Evolutionary conservation across 257 asterid species (phyloP).

Genomic region (Scutellaria barbata): DNA sequence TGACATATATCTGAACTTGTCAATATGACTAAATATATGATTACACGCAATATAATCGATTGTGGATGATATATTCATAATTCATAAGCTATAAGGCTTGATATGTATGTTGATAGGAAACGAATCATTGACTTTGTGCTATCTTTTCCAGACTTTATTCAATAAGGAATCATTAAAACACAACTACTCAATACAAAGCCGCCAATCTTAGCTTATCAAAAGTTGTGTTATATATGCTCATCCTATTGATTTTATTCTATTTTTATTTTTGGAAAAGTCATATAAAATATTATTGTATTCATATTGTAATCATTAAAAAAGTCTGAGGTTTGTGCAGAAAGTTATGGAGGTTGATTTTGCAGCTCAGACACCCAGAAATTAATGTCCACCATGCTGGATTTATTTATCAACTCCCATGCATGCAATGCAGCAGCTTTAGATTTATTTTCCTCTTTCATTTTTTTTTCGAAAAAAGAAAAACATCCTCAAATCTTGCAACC

Average conservation of each 20-base stretch:
- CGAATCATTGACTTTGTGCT: slow-evolving; percentile 30
- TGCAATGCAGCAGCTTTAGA: slow-evolving; percentile 14
- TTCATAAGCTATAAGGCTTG: no score
- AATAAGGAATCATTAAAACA: slow-evolving; percentile 8
- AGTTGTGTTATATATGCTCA: slow-evolving; percentile 11
- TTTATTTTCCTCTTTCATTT: neutral
- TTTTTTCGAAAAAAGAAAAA: no score
- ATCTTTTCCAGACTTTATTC: neutral
- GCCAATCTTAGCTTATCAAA: slow-evolving; percentile 21
- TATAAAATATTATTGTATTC: no score
- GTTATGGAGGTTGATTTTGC: slow-evolving; percentile 26
- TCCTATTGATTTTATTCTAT: no score
- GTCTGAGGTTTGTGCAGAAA: slow-evolving; percentile 27
- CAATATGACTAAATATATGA: no score
- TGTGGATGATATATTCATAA: no score
- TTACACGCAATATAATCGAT: no score
- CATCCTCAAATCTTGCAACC: no score
- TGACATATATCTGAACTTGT: no score
- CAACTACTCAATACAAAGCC: slow-evolving; percentile 6
- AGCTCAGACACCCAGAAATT: neutral
- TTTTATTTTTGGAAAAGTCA: no score
- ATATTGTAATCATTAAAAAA: slow-evolving; percentile 20
- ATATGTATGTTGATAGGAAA: slow-evolving; percentile 1
- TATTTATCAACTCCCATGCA: slow-evolving; percentile 28
- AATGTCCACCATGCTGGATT: slow-evolving; percentile 19